phyloP scores from a whole-genome alignment of 2,329 filamentous ascomycete species.

The Cordyceps tenuipes region DNA sequence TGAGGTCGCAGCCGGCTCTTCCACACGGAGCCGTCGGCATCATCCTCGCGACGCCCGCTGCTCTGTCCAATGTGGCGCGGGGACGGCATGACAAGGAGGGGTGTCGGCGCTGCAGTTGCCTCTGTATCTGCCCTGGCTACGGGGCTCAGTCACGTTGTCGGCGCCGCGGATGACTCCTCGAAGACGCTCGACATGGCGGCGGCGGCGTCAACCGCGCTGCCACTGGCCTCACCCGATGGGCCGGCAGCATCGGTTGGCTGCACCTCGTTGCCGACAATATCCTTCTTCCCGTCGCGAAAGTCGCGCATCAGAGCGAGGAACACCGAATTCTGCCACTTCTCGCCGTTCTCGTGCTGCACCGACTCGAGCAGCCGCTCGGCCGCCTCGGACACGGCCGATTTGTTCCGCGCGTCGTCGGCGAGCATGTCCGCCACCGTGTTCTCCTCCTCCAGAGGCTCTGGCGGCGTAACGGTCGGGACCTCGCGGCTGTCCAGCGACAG shows the following conservation, averaged over 20 bases:
- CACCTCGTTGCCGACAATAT: slow-evolving; percentile 35
- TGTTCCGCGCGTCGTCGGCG: slow-evolving; percentile 17
- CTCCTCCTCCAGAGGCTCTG: slow-evolving; percentile 12
- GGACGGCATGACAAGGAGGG: not conserved
- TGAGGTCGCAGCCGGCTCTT: not conserved
- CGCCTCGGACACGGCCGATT: slow-evolving; percentile 33
- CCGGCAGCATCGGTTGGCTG: slow-evolving; percentile 20
- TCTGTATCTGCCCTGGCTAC: not conserved
- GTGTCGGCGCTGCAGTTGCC: not conserved
- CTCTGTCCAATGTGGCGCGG: too few relatives aligned
- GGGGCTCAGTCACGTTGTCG: slow-evolving; percentile 4
- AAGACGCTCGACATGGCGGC: not conserved
- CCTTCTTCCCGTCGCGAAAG: slow-evolving; percentile 36
- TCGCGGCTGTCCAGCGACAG: slow-evolving; percentile 20
- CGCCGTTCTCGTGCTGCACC: slow-evolving; percentile 35
- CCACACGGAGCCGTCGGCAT: not conserved
- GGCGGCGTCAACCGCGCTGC: not conserved
- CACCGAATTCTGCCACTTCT: slow-evolving; percentile 39
- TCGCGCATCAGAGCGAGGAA: slow-evolving; percentile 38
- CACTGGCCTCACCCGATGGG: slow-evolving; percentile 2
- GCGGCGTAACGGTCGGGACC: slow-evolving; percentile 4
- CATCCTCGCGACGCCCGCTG: not conserved
- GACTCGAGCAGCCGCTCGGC: slow-evolving; percentile 34
- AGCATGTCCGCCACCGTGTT: slow-evolving; percentile 14
- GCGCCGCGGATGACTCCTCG: not conserved